Evolutionary conservation across 768 basidiomycete genomes (phyloP).

Genomic region (Melanogaster broomeanus): DNA sequence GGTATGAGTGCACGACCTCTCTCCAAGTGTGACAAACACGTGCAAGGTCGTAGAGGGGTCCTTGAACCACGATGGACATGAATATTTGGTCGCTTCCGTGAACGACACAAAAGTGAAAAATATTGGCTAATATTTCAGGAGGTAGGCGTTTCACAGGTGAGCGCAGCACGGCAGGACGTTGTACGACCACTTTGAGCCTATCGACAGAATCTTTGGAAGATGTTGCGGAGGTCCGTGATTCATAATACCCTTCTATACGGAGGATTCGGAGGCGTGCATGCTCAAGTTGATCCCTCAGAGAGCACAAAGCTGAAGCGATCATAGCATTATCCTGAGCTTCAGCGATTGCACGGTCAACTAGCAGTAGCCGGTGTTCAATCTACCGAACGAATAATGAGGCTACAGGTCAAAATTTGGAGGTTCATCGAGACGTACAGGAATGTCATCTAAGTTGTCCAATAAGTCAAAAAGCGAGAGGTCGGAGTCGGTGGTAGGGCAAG

Average conservation of each 20-base stretch:
- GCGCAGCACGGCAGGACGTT: neutral
- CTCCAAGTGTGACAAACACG: slow-evolving; percentile 25
- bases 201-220: neutral
- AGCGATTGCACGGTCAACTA: neutral
- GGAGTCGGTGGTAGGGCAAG: neutral
- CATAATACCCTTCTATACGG: neutral
- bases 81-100: neutral
- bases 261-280: neutral
- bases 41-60: slow-evolving; percentile 13
- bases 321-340: neutral
- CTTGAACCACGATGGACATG: neutral
- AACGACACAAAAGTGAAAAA: slow-evolving; percentile 12
- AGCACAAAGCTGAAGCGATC: neutral
- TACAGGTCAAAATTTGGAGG: too few species aligned
- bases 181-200: neutral
- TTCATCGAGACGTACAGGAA: neutral
- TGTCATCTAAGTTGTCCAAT: neutral
- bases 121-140: slow-evolving; percentile 36
- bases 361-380: neutral
- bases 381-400: too few species aligned
- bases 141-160: slow-evolving; percentile 12
- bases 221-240: neutral
- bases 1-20: slow-evolving; percentile 6
- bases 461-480: too few species aligned
- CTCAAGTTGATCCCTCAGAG: neutral